Evolutionary conservation across 805 yeast species (phyloP), one percentile per base, ranked within the genome.

Genomic region (Huiozyma sinensis): DNA sequence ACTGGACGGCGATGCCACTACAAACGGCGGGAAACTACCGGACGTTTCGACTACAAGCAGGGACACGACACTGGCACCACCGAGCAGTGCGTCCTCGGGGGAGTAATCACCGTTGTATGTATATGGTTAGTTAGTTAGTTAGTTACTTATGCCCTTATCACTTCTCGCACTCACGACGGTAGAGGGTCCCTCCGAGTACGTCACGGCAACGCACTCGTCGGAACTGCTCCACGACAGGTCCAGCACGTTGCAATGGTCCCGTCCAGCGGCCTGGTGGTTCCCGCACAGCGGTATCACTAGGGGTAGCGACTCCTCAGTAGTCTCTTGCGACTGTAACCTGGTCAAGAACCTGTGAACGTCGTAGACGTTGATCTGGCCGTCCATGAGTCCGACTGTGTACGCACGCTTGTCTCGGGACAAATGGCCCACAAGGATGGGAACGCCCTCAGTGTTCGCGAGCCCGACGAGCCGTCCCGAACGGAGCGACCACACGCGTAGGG

Each of bases 401-500:
- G 63, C 68, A 9, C 63, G 56, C 38, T 60, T 58, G 54, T 75
- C 68, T 0, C 75, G 72, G 0, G 87, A 76, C 6, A 83, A 47
- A 1, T 67, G 60, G 1, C 79, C 77, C 13, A 66, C 64, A 44
- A 79, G 68, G 1, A 85, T 71, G 4, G 88, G 76, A 4, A 69
- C 56, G 28, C 81, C 80, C 44, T 71, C 76, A 3, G 68, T 58
- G 47, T 57, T 58, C 44, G 54, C 66, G 6, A 55, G 44, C 6
- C 56, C 66, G 5, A 57, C 37, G 24, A 57, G 27, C 11, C 48
- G 17, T 40, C 60, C 54, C 1, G 48, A 39, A 2, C 37, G 9
- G 2, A 75, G 68, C 50, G 81, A 75, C 94, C 95, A 85, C 0
- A 84, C 50, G 47, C 81, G 71, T 1, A 81, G 64, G 0, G 81